Percentiles rank a stretch among this genome's conserved stretches.
phyloP scores from a whole-genome alignment of 257 asterid species.

The Plantago elongata region DNA sequence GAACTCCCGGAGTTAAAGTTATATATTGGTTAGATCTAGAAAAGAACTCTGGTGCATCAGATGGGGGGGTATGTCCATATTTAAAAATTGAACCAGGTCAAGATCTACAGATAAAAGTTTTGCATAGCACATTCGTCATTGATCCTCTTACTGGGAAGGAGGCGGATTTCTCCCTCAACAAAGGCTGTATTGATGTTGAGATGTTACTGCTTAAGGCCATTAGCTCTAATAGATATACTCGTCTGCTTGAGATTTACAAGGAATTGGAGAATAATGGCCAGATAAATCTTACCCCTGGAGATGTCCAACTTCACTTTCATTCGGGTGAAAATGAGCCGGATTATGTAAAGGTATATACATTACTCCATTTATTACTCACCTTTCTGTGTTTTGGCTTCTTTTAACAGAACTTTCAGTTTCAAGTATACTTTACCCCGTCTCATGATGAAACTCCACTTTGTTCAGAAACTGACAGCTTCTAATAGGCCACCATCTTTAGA shows the following conservation, averaged over 20 bases:
- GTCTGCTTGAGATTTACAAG: slow-evolving; percentile 80
- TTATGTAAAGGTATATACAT: slow-evolving; percentile 39
- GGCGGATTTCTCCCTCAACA: slow-evolving; percentile 73
- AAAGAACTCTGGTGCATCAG: slow-evolving; percentile 57
- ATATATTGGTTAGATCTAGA: slow-evolving; percentile 93
- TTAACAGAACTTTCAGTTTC: slow-evolving; percentile 1
- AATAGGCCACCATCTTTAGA: not conserved
- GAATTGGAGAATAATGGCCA: slow-evolving; percentile 75
- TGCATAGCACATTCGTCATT: slow-evolving; percentile 82
- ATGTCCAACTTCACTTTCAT: slow-evolving; percentile 62
- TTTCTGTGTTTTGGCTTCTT: slow-evolving; percentile 12
- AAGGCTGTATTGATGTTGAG: slow-evolving; percentile 84
- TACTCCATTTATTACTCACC: not conserved
- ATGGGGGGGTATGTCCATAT: slow-evolving; percentile 62
- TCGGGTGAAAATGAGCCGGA: slow-evolving; percentile 41
- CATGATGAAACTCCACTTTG: not conserved
- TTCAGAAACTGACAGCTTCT: slow-evolving; percentile 13
- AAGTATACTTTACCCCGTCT: not conserved
- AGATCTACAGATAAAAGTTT: slow-evolving; percentile 85
- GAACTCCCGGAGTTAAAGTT: slow-evolving; percentile 93
- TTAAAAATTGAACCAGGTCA: slow-evolving; percentile 88
- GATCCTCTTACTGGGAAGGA: slow-evolving; percentile 84
- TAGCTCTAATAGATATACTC: slow-evolving; percentile 80
- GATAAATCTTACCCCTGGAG: slow-evolving; percentile 71
- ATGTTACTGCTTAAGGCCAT: slow-evolving; percentile 82